Base-by-base conservation (phyloP, 257 asterid genomes). In the Solanum lycopersicoides region DNA sequence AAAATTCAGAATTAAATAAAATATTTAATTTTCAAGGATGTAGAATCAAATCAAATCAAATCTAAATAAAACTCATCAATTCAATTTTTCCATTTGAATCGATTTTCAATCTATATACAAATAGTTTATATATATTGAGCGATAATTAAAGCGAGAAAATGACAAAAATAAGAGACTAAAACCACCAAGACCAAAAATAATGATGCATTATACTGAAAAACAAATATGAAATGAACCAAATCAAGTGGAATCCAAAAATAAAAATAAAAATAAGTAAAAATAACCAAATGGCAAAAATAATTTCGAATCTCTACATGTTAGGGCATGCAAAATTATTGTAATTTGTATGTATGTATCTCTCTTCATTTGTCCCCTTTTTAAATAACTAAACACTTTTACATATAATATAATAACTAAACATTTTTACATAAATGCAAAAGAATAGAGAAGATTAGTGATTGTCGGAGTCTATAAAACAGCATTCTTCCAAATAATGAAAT, bases 251-350 rank as follows among this genome's bases (percentile, higher is more conserved):
- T 79, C 68, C 42, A 45, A 45, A 25, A 45, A 25, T 35, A 0
- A 77, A 77, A 39, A 42, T 42, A 2, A 77, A 42, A 77, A 15
- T 6, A 42, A 79, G 53, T 86, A 66, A 82, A 41, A 37, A 56
- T 87, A 73, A 83, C 63, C 32, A 75, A 65, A 83, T 47, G 68
- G 42, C 42, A 50, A 53, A 86, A 90, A 88, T 85, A 86, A 34
- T 60, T 72, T 86, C 73, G 95, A 91, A 91, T 93, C 91, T 90
- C 85, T 60, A 63, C 95, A 93, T 91, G 94, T 93, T 90, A 90
- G 72, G 60, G 84, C 6, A 89, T 85, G 84, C 59, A 68, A 79
- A 87, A 87, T 80, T 73, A 66, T 68, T 53, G 63, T 16, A 53
- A 53, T 53, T 53, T 53, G 63, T 53, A 53, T 83, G 65, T 72